Evolutionary conservation across 2,329 filamentous ascomycete species (phyloP).

Genomic region (Penicillium frequentans): DNA sequence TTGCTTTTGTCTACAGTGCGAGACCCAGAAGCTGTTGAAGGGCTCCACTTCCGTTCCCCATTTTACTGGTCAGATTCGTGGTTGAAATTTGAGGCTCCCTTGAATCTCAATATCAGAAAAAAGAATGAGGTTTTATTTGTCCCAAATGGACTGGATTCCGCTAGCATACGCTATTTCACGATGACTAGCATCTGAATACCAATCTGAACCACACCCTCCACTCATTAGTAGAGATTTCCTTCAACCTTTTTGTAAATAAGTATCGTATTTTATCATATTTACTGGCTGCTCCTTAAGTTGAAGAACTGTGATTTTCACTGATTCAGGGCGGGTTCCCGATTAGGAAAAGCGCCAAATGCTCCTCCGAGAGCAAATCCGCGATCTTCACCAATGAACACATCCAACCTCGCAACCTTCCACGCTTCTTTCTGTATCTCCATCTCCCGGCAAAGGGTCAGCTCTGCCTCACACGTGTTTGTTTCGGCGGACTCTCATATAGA

Average conservation of each 20-base stretch:
- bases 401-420: constrained; percentile 6
- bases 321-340: constrained; percentile 14
- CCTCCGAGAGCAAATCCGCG: constrained; percentile 27
- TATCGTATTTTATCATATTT: not conserved
- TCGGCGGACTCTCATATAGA: constrained; percentile 7
- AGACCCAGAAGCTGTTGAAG: not conserved
- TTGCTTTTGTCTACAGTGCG: not conserved
- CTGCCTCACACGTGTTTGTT: not conserved
- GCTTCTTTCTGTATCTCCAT: not conserved
- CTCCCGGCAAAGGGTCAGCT: not conserved
- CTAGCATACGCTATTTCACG: not conserved
- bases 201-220: constrained; percentile 10
- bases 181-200: constrained; percentile 9
- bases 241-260: not conserved
- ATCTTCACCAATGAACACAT: constrained; percentile 9
- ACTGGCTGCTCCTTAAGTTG: not conserved
- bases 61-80: not conserved
- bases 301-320: not conserved
- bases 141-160: not conserved
- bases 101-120: not conserved
- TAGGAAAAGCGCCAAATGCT: constrained; percentile 26
- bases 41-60: not conserved
- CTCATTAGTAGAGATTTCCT: not conserved
- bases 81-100: not conserved
- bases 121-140: not conserved